phyloP scores from a whole-genome alignment of 768 basidiomycete species.

The Heimioporus sp. region DNA sequence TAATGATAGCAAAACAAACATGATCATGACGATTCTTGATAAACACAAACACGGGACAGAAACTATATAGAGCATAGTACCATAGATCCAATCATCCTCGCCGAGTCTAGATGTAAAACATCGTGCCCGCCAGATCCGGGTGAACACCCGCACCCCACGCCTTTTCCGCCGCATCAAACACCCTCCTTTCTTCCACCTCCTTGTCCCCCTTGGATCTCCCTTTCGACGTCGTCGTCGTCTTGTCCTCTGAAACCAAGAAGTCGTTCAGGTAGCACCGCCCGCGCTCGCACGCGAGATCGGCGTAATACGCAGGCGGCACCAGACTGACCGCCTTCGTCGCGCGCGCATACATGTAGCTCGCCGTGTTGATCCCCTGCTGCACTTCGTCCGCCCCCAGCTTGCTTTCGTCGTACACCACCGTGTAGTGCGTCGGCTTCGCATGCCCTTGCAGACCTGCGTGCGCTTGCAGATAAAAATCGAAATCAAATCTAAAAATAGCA shows the following conservation, averaged over 20 bases:
- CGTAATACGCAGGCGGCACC: constrained; percentile 77
- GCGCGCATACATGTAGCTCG: constrained; percentile 75
- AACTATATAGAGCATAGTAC: no score
- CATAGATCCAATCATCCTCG: no score
- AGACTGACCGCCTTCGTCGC: constrained; percentile 84
- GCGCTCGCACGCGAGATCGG: constrained; percentile 80
- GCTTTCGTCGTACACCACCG: constrained; percentile 78
- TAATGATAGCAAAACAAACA: no score
- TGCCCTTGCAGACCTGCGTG: constrained; percentile 73
- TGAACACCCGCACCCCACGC: constrained; percentile 61
- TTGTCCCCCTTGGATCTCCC: constrained; percentile 28
- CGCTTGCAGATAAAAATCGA: constrained; percentile 70
- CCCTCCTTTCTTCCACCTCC: constrained; percentile 27
- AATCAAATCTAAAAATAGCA: constrained; percentile 68
- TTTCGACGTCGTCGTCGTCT: constrained; percentile 39
- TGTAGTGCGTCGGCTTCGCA: constrained; percentile 75
- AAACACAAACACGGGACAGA: no score
- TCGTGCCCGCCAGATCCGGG: constrained; percentile 52
- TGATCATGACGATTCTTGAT: no score
- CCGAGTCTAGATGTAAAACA: constrained; percentile 76
- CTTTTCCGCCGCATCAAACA: constrained; percentile 17
- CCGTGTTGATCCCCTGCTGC: constrained; percentile 68
- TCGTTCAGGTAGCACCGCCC: constrained; percentile 76
- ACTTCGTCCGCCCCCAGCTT: constrained; percentile 64
- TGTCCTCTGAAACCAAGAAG: constrained; percentile 56